Evolutionary conservation across 352 stramenopile genomes (phyloP), one percentile per base, ranked within the genome.

Genomic region (Sclerospora graminicola): DNA sequence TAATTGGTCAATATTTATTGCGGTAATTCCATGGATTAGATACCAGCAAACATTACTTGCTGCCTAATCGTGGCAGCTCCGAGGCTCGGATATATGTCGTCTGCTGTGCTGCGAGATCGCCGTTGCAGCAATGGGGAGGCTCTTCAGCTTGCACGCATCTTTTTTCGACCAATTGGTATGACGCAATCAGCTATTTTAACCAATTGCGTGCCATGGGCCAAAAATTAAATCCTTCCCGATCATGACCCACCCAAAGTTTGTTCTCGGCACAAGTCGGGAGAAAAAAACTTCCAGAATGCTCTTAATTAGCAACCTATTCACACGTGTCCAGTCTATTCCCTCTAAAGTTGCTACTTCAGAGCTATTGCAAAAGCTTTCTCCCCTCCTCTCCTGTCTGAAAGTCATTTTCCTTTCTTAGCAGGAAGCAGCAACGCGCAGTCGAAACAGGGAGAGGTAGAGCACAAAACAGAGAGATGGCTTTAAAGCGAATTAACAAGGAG

Each of bases 401-500:
- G 43, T 64, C 52, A 66, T 60, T 66, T 64, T 66, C 50, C 43
- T 72, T 77, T 68, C 57, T 49, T 47, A 57, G 34, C 46, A 53
- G 49, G 57, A 65, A 68, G 48, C 41, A 66, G 53, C 48, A 58
- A 26, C 21, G 21, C 21, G 21, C 21, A 6, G 21, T 26, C 21
- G 21, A 26, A 26, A 26, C 21, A 26, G 21, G 21, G 21, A 26
- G 46, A 66, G 19, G 41, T 40, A 26, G 32, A 56, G 48, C 30
- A 36, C 36, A 51, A 53, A 48, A 40, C 5, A 14, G 47, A 26
- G 24, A 51, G 37, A 97, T 97, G 88, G 88, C 89, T 58, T 59
- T 97, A 31, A 96, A 96, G 69, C 81, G 90, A 54, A 96, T 97
- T 54, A 96, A 97, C 72, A 97, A 97, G 69, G 92, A 98, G 62